phyloP scores from a whole-genome alignment of 306 rosid species.

The Casuarina cunninghamiana region DNA sequence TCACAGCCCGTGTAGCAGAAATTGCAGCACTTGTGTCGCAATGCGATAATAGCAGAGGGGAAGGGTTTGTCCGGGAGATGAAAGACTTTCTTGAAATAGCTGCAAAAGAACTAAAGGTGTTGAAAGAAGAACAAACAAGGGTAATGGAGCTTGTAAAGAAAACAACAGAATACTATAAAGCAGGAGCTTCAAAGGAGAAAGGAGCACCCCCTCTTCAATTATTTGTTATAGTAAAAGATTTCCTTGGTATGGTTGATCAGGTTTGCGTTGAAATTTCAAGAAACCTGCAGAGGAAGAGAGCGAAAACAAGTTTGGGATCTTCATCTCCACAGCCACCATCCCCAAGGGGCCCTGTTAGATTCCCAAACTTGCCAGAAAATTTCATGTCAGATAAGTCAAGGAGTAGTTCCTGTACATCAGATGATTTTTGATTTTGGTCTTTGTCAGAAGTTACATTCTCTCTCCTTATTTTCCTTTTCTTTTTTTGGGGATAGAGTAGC shows the following conservation, averaged over 20 bases:
- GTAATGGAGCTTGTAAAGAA: constrained; percentile 62
- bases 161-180: constrained; percentile 74
- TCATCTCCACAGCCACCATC: constrained; percentile 26
- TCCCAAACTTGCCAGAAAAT: constrained; percentile 45
- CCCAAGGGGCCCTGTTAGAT: constrained; percentile 31
- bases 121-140: constrained; percentile 52
- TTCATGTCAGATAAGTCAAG: constrained; percentile 47
- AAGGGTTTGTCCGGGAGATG: constrained; percentile 69
- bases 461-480: background rate
- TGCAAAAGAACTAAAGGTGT: constrained; percentile 51
- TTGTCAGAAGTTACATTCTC: background rate
- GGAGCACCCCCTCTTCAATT: constrained; percentile 62
- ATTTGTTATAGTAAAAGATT: constrained; percentile 79
- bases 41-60: constrained; percentile 48
- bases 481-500: background rate
- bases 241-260: constrained; percentile 83
- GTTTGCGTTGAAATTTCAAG: constrained; percentile 79
- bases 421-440: constrained; percentile 26
- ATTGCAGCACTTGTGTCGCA: constrained; percentile 36
- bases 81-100: constrained; percentile 59
- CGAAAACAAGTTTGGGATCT: constrained; percentile 32
- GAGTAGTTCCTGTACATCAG: constrained; percentile 40
- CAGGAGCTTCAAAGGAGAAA: constrained; percentile 59
- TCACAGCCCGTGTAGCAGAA: constrained; percentile 44
- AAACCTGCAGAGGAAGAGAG: constrained; percentile 55